Evolutionary conservation across 371 early-diverging fungal species (phyloP).

Genomic region (Amoeboaphelidium protococcarum): DNA sequence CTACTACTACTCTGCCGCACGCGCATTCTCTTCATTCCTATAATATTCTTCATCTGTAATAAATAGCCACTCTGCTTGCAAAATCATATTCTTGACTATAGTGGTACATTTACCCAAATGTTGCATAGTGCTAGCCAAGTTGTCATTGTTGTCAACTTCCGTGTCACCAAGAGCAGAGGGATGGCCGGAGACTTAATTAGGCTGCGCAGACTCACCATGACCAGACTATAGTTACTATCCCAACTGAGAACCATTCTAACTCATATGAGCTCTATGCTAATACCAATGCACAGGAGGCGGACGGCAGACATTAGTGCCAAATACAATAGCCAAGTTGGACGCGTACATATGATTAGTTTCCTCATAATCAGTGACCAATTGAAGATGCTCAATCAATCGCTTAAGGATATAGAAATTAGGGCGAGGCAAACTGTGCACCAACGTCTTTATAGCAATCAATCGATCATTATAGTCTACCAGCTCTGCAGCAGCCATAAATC

Average conservation of each 20-base stretch:
- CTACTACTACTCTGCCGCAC: too few relatives aligned
- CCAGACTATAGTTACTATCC: too few relatives aligned
- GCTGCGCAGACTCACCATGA: too few relatives aligned
- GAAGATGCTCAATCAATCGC: conserved; percentile 43
- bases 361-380: conserved; percentile 50
- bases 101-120: conserved; percentile 50
- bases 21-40: conserved; percentile 7
- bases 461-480: conserved; percentile 49
- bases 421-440: conserved; percentile 32
- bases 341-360: conserved; percentile 64
- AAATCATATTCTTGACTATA: conserved; percentile 45
- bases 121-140: conserved; percentile 46
- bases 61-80: conserved; percentile 58
- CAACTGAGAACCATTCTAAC: too few relatives aligned
- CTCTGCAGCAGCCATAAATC: conserved; percentile 7
- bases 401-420: conserved; percentile 39
- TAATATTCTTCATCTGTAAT: conserved; percentile 34
- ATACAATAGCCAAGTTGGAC: conserved; percentile 55
- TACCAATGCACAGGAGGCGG: conserved; percentile 30
- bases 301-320: conserved; percentile 50
- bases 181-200: too few relatives aligned
- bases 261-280: not conserved
- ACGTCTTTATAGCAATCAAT: conserved; percentile 38
- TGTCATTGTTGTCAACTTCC: too few relatives aligned
- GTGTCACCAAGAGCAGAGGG: too few relatives aligned